These are phyloP conservation scores for Mycena sanguinolenta DNA, from an alignment of 768 basidiomycete genomes.

Conservation along the genomic window DNA sequence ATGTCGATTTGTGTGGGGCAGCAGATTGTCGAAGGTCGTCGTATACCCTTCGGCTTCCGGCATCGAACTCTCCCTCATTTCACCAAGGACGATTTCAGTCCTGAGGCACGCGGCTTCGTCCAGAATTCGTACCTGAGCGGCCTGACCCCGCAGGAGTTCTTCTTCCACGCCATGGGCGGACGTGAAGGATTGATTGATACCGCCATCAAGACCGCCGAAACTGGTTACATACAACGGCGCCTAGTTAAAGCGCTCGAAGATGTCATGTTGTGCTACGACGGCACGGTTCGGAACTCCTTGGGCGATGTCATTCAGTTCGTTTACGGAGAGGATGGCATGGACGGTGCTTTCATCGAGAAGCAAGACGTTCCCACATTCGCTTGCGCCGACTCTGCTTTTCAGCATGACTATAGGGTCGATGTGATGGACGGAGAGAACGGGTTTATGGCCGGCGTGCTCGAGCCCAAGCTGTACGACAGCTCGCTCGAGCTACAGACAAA, in stretches of 20 bases:
- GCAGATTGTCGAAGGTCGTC: slow-evolving; percentile 97
- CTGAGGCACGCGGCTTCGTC: slow-evolving; percentile 97
- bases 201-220: slow-evolving; percentile 99
- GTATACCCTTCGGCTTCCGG: slow-evolving; percentile 97
- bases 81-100: slow-evolving; percentile 98
- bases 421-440: slow-evolving; percentile 70
- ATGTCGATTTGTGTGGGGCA: slow-evolving; percentile 99
- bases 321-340: slow-evolving; percentile 99
- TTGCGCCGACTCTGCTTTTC: slow-evolving; percentile 85
- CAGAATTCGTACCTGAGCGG: slow-evolving; percentile 99
- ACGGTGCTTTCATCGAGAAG: slow-evolving; percentile 96
- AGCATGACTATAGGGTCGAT: slow-evolving; percentile 93
- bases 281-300: slow-evolving; percentile 96
- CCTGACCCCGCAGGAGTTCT: slow-evolving; percentile 97
- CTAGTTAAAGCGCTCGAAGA: slow-evolving; percentile 98
- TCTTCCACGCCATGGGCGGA: slow-evolving; percentile 99
- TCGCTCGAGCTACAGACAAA: slow-evolving; percentile 76
- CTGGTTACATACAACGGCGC: slow-evolving; percentile 98
- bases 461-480: slow-evolving; percentile 85
- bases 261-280: slow-evolving; percentile 97
- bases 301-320: slow-evolving; percentile 97
- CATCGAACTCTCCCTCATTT: slow-evolving; percentile 98
- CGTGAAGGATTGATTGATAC: slow-evolving; percentile 99
- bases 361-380: slow-evolving; percentile 93
- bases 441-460: slow-evolving; percentile 66